Percentiles rank a stretch among this genome's conserved stretches.
Conservation (phyloP, 805 yeast species). For the Myxozyma vanderwaltii region DNA sequence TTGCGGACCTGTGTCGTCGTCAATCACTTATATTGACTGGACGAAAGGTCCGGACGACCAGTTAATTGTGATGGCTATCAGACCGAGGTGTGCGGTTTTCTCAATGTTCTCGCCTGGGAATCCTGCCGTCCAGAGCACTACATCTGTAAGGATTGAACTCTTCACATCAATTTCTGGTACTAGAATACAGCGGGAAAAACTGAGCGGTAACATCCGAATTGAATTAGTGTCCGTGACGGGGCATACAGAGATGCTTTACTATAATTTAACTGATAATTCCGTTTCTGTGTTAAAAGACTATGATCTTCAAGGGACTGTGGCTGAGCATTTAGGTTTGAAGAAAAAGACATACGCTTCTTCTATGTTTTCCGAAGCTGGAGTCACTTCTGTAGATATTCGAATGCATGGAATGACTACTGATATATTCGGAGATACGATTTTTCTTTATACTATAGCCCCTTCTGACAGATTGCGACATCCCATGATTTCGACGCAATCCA, state of each 20-base stretch:
- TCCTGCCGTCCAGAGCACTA: no score
- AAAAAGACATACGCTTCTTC: background rate
- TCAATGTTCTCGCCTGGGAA: background rate
- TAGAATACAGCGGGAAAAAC: background rate
- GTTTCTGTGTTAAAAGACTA: background rate
- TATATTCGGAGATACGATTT: background rate
- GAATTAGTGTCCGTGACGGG: background rate
- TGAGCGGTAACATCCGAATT: background rate
- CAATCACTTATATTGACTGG: conserved; percentile 1
- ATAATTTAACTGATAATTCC: background rate
- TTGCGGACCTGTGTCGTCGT: background rate
- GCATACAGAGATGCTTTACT: background rate
- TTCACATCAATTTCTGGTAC: conserved; percentile 1
- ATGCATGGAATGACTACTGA: conserved; percentile 11
- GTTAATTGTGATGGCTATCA: background rate
- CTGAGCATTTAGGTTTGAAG: background rate
- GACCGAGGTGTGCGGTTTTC: background rate
- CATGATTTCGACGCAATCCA: conserved; percentile 11
- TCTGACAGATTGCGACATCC: conserved; percentile 23
- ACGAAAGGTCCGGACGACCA: background rate
- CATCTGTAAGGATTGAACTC: background rate
- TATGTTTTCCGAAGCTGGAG: background rate
- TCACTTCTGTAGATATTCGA: conserved; percentile 3
- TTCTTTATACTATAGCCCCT: conserved; percentile 20
- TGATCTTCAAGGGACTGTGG: background rate